Percentiles rank a stretch among this genome's conserved stretches.
phyloP scores from a whole-genome alignment of 2,329 filamentous ascomycete species.

The Aspergillus fumigatus region DNA sequence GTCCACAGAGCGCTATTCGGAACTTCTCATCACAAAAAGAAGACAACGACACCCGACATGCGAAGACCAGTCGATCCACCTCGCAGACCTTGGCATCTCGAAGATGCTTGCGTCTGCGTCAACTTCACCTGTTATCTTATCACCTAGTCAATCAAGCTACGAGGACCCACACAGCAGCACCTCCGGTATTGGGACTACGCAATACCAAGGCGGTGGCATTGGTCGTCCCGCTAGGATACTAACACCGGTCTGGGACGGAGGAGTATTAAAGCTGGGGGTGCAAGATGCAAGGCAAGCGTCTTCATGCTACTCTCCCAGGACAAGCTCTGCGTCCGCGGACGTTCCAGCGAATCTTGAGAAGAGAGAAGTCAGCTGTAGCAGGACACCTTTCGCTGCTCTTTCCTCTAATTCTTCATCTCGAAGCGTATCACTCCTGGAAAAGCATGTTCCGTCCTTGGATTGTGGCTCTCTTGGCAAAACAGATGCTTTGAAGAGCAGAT shows the following conservation, averaged over 20 bases:
- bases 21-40: constrained; percentile 23
- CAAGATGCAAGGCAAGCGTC: constrained; percentile 13
- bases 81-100: constrained; percentile 27
- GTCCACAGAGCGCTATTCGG: constrained; percentile 7
- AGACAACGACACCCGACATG: constrained; percentile 13
- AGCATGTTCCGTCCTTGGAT: background rate
- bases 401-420: background rate
- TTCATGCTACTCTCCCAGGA: constrained; percentile 25
- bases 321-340: constrained; percentile 10
- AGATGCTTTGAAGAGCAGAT: constrained; percentile 24
- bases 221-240: background rate
- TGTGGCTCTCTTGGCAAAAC: background rate
- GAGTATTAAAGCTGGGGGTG: background rate
- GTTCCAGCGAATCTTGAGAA: constrained; percentile 1
- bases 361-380: background rate
- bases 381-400: background rate
- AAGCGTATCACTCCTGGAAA: background rate
- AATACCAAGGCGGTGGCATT: constrained; percentile 4
- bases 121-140: constrained; percentile 16
- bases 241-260: constrained; percentile 1
- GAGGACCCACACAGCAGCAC: constrained; percentile 14
- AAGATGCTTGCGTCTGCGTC: constrained; percentile 21
- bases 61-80: constrained; percentile 21
- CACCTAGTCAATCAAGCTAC: constrained; percentile 19
- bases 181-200: constrained; percentile 6